Evolutionary conservation across 2,329 filamentous ascomycete species (phyloP).

Genomic region (Penicillium sp.): DNA sequence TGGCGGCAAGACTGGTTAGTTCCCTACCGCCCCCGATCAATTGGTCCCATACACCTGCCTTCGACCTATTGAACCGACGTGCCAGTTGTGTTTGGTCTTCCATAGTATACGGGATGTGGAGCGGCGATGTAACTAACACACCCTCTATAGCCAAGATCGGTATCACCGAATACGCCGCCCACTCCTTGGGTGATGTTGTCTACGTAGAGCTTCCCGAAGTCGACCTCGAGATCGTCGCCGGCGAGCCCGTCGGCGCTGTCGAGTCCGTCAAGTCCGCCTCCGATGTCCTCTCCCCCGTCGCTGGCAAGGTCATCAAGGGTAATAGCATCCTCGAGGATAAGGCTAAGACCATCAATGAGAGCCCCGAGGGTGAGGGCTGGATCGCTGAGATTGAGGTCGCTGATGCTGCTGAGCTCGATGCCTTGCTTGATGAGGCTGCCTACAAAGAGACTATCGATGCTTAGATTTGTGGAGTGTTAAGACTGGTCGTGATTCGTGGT

Average conservation of each 20-base stretch:
- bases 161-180: slow-evolving; percentile 87
- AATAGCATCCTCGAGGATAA: slow-evolving; percentile 79
- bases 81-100: neutral
- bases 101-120: neutral
- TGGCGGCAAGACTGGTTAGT: slow-evolving; percentile 71
- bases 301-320: slow-evolving; percentile 70
- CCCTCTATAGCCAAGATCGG: slow-evolving; percentile 62
- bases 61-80: neutral
- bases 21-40: neutral
- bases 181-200: slow-evolving; percentile 92
- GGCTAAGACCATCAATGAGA: slow-evolving; percentile 83
- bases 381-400: slow-evolving; percentile 81
- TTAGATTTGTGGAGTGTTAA: slow-evolving; percentile 35
- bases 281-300: slow-evolving; percentile 88
- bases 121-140: slow-evolving; percentile 7
- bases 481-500: slow-evolving; percentile 16
- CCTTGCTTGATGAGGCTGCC: slow-evolving; percentile 71
- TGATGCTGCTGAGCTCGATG: slow-evolving; percentile 69
- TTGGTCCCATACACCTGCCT: neutral
- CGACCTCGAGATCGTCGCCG: slow-evolving; percentile 67
- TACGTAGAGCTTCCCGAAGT: slow-evolving; percentile 87
- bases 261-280: slow-evolving; percentile 99
- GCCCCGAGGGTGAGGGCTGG: slow-evolving; percentile 89
- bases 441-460: slow-evolving; percentile 73
- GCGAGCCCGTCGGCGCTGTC: slow-evolving; percentile 88